Percentiles rank a stretch among this genome's conserved stretches.
These are phyloP conservation scores for Ophiostoma tasmaniense DNA, from an alignment of 2,329 filamentous ascomycete genomes.

Conservation along the genomic window DNA sequence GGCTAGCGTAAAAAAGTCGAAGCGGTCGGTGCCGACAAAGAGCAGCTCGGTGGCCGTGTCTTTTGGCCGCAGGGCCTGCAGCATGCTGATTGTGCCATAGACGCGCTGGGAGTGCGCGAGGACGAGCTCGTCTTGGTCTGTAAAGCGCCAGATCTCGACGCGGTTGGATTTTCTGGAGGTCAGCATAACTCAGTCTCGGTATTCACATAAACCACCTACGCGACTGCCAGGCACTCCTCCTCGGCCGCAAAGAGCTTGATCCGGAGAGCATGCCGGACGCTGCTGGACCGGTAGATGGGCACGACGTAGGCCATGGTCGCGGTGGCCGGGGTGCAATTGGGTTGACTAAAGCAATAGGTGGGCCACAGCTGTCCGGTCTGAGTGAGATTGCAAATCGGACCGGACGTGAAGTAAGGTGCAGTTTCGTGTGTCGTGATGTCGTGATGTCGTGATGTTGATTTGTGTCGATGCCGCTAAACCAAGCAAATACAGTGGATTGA, in stretches of 20 bases:
- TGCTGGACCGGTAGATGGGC: constrained; percentile 86
- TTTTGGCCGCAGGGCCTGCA: constrained; percentile 69
- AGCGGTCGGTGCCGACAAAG: constrained; percentile 84
- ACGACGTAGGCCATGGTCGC: constrained; percentile 80
- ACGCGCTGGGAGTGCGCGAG: constrained; percentile 62
- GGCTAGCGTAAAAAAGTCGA: constrained; percentile 80
- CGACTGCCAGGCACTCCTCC: constrained; percentile 75
- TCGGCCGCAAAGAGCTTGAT: constrained; percentile 65
- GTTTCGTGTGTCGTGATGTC: not conserved
- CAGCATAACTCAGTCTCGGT: too few relatives aligned
- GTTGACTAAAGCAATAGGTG: not conserved
- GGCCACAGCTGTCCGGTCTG: not conserved
- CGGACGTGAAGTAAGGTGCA: not conserved
- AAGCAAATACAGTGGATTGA: not conserved
- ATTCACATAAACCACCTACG: constrained; percentile 48
- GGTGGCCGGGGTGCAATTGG: too few relatives aligned
- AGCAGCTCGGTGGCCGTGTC: constrained; percentile 71
- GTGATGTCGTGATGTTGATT: not conserved
- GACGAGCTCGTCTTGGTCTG: constrained; percentile 54
- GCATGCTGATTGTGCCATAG: constrained; percentile 79
- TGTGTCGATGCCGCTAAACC: not conserved
- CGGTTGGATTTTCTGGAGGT: constrained; percentile 66
- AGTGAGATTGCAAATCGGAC: not conserved
- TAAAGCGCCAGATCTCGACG: constrained; percentile 71
- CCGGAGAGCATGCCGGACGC: constrained; percentile 79